phyloP scores from a whole-genome alignment of 2,329 filamentous ascomycete species.

The Trichoderma brevicompactum region DNA sequence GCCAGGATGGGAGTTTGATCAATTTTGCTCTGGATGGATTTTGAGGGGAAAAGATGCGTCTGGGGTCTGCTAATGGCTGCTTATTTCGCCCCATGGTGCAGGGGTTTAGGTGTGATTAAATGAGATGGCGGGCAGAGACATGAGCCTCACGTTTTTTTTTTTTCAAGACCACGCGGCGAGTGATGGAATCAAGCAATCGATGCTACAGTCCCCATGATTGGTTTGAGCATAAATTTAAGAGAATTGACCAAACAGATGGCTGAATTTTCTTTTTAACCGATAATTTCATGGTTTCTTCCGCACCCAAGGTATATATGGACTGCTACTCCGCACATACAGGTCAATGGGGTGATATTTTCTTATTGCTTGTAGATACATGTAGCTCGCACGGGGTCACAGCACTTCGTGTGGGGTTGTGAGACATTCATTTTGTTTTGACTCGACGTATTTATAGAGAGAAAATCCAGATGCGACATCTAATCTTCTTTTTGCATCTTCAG shows the following conservation, averaged over 20 bases:
- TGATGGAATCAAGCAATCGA: neutral
- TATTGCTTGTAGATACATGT: neutral
- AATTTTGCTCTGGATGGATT: conserved; percentile 2
- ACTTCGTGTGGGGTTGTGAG: neutral
- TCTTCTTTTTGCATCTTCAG: neutral
- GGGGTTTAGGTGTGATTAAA: neutral
- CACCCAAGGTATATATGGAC: too few species aligned
- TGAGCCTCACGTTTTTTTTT: neutral
- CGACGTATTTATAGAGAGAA: neutral
- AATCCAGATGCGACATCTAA: neutral
- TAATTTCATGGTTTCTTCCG: too few species aligned
- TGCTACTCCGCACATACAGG: too few species aligned
- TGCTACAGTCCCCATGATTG: neutral
- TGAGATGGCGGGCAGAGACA: neutral
- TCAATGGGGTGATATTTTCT: too few species aligned
- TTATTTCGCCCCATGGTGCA: neutral
- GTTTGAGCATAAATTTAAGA: neutral
- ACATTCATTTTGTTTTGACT: neutral
- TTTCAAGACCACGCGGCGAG: neutral
- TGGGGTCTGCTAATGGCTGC: neutral
- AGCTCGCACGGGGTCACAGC: neutral
- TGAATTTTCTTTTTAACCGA: too few species aligned
- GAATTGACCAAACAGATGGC: too few species aligned
- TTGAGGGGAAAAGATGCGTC: neutral
- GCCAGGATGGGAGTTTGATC: neutral